Evolutionary conservation across 306 rosid genomes (phyloP).

Genomic region (Acacia melanoxylon): DNA sequence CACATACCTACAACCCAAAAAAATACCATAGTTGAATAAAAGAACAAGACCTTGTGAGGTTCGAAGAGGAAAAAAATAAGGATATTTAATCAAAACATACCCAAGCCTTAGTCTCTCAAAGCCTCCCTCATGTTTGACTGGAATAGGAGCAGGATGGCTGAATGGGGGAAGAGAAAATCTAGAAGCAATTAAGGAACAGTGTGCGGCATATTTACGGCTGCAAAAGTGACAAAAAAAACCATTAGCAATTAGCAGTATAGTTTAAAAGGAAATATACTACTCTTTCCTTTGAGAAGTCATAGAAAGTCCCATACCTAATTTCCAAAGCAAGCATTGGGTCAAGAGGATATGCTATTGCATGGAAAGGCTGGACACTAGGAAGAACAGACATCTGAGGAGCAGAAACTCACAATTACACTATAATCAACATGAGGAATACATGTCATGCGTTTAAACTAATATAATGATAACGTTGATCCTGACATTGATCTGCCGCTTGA

Average conservation of each 20-base stretch:
- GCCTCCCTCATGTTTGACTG: constrained; percentile 63
- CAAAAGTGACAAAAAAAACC: background rate
- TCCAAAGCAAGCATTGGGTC: constrained; percentile 94
- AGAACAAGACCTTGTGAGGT: constrained; percentile 30
- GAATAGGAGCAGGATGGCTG: constrained; percentile 51
- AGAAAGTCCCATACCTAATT: constrained; percentile 60
- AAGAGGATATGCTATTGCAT: constrained; percentile 97
- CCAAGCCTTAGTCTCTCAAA: constrained; percentile 77
- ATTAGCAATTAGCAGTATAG: background rate
- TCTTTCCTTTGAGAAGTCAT: background rate
- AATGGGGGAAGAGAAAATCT: constrained; percentile 65
- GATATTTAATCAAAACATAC: constrained; percentile 46
- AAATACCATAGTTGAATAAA: background rate
- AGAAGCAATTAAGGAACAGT: constrained; percentile 70
- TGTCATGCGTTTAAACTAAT: constrained; percentile 4
- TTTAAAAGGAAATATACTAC: background rate
- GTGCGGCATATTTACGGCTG: constrained; percentile 77
- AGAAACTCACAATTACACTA: constrained; percentile 10
- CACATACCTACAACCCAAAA: constrained; percentile 45
- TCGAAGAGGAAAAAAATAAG: background rate
- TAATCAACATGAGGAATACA: background rate
- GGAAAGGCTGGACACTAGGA: constrained; percentile 99
- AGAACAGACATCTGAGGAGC: constrained; percentile 85
- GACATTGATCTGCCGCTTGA: constrained; percentile 90
- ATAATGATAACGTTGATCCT: constrained; percentile 30